phyloP scores from a whole-genome alignment of 1,284 basidiomycete species.

The Schizophyllum commune region DNA sequence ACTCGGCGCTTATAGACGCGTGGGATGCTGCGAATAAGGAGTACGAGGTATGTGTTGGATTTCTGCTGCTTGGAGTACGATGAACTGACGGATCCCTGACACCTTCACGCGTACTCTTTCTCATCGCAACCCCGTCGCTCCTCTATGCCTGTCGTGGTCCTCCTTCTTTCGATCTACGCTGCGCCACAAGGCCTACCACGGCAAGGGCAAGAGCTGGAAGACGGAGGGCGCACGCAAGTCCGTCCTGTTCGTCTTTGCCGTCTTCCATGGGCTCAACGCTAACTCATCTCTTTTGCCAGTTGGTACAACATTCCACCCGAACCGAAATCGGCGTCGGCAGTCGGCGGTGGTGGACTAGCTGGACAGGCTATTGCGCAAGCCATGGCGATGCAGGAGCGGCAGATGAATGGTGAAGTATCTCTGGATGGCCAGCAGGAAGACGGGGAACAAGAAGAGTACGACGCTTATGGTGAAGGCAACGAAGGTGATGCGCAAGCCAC shows the following conservation, averaged over 20 bases:
- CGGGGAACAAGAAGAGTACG: too few species aligned
- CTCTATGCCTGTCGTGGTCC: too few species aligned
- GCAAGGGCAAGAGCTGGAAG: conserved; percentile 65
- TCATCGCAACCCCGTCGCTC: too few species aligned
- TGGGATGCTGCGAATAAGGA: conserved; percentile 78
- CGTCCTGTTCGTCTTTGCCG: conserved; percentile 44
- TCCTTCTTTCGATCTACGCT: too few species aligned
- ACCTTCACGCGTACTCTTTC: not conserved
- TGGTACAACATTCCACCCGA: conserved; percentile 66
- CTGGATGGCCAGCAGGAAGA: too few species aligned
- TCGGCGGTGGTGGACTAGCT: too few species aligned
- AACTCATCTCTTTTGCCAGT: conserved; percentile 26
- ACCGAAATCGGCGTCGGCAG: not conserved
- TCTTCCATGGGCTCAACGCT: conserved; percentile 1
- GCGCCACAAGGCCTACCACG: conserved; percentile 48
- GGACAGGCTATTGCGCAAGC: too few species aligned
- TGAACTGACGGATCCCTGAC: not conserved
- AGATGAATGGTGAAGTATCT: too few species aligned
- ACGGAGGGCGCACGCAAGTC: conserved; percentile 49
- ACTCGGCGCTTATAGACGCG: conserved; percentile 69
- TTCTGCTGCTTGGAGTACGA: not conserved
- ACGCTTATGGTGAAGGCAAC: too few species aligned
- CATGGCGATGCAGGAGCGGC: too few species aligned
- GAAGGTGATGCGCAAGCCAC: too few species aligned
- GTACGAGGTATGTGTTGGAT: conserved; percentile 44